Evolutionary conservation across 768 basidiomycete genomes (phyloP).

Genomic region (Hebeloma cylindrosporum): DNA sequence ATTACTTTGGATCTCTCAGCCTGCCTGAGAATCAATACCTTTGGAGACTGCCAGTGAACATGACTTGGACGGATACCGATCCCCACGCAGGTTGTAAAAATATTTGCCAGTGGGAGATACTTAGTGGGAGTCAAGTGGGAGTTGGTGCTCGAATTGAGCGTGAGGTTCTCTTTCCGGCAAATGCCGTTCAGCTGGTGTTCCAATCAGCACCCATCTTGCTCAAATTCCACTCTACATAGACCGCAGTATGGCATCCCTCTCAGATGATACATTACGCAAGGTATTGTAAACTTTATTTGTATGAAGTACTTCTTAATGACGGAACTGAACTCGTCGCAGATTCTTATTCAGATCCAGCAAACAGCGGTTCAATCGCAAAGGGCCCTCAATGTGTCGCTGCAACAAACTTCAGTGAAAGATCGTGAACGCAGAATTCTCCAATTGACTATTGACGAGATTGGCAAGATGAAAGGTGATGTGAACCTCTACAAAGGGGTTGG

Average conservation of each 20-base stretch:
- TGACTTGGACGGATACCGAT: too few relatives aligned
- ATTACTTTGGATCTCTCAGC: too few relatives aligned
- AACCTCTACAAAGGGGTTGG: conserved; percentile 94
- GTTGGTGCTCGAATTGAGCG: too few relatives aligned
- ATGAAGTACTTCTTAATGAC: too few relatives aligned
- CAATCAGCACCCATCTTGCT: not conserved
- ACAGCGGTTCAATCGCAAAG: conserved; percentile 86
- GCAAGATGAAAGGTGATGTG: conserved; percentile 64
- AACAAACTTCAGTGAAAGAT: conserved; percentile 81
- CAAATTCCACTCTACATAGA: conserved; percentile 4
- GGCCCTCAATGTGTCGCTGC: conserved; percentile 66
- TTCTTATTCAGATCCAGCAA: conserved; percentile 89
- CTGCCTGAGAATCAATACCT: too few relatives aligned
- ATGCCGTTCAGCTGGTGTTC: too few relatives aligned
- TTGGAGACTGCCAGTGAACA: too few relatives aligned
- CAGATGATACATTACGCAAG: conserved; percentile 84
- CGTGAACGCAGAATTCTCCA: conserved; percentile 88
- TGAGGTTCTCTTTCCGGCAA: too few relatives aligned
- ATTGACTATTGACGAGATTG: conserved; percentile 84
- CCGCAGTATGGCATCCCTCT: conserved; percentile 57
- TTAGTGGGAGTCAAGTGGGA: too few relatives aligned
- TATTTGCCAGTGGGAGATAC: too few relatives aligned
- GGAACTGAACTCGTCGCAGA: conserved; percentile 46
- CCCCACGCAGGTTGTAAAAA: too few relatives aligned
- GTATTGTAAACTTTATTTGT: conserved; percentile 33